These are phyloP conservation scores for Penicillium sp. DNA, from an alignment of 2,329 filamentous ascomycete species.

Conservation along the genomic window DNA sequence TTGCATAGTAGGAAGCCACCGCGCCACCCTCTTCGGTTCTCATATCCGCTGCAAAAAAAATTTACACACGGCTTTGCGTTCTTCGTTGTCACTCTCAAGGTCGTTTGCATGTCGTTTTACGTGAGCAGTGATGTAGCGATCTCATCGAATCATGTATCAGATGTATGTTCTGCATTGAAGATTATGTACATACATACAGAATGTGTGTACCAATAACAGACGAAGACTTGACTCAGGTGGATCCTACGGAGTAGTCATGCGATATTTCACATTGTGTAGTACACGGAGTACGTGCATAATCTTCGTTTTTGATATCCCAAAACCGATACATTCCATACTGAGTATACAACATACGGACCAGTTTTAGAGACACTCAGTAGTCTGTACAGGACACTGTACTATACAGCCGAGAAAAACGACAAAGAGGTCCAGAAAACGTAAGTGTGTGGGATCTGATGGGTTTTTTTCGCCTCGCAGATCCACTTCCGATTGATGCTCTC, in stretches of 20 bases:
- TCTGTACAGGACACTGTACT: constrained; percentile 8
- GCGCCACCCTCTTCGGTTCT: neutral
- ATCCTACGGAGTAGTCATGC: neutral
- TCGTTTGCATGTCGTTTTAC: neutral
- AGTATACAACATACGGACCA: neutral
- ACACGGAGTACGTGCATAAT: neutral
- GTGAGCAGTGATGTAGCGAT: neutral
- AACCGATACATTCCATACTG: constrained; percentile 3
- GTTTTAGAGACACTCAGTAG: constrained; percentile 10
- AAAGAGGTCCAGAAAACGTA: neutral
- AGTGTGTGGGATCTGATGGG: constrained; percentile 5
- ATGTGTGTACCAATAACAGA: neutral
- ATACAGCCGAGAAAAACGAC: constrained; percentile 1
- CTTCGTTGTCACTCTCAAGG: neutral
- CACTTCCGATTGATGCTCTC: constrained; percentile 5
- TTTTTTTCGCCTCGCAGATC: constrained; percentile 11
- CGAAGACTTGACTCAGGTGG: neutral
- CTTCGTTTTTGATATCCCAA: neutral
- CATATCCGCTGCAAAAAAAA: neutral
- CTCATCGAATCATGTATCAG: neutral
- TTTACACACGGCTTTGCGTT: neutral
- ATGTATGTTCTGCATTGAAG: constrained; percentile 5
- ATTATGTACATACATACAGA: neutral
- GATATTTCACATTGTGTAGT: neutral
- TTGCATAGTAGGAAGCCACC: neutral